phyloP scores from a whole-genome alignment of 2,329 filamentous ascomycete genomes.

The Didymella segeticola region DNA sequence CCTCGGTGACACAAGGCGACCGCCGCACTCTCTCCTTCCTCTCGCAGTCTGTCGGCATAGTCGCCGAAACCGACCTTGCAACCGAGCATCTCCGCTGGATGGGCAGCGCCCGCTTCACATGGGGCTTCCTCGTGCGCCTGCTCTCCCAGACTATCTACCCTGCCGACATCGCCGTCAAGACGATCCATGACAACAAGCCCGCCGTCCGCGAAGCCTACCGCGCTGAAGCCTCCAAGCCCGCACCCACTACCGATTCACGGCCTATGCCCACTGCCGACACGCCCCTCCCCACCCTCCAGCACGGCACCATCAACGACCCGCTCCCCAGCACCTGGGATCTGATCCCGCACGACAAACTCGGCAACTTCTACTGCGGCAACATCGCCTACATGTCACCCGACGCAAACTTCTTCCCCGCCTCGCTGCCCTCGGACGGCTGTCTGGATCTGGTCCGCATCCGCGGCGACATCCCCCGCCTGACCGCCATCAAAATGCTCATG shows the following conservation, averaged over 20 bases:
- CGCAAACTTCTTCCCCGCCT: conserved; percentile 84
- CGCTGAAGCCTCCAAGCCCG: conserved; percentile 34
- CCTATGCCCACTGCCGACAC: conserved; percentile 24
- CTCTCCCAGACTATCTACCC: conserved; percentile 81
- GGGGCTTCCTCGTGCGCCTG: conserved; percentile 80
- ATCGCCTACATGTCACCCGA: conserved; percentile 92
- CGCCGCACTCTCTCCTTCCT: conserved; percentile 82
- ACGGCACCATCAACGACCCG: conserved; percentile 79
- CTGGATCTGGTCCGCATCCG: conserved; percentile 85
- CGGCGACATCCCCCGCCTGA: conserved; percentile 72
- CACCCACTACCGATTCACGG: conserved; percentile 31
- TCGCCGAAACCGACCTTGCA: conserved; percentile 87
- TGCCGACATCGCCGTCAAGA: conserved; percentile 85
- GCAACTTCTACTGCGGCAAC: conserved; percentile 94
- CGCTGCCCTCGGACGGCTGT: conserved; percentile 81
- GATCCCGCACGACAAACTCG: conserved; percentile 76
- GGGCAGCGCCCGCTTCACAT: conserved; percentile 83
- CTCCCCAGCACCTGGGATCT: conserved; percentile 80
- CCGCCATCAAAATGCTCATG: conserved; percentile 72
- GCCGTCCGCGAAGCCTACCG: conserved; percentile 76
- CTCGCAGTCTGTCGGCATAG: conserved; percentile 86
- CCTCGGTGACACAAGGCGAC: conserved; percentile 84
- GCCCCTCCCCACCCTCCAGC: conserved; percentile 74
- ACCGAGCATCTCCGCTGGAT: conserved; percentile 95
- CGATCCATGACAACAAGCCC: conserved; percentile 78